Evolutionary conservation across 2,329 filamentous ascomycete genomes (phyloP).

Genomic region (Tympanopsis confertula): DNA sequence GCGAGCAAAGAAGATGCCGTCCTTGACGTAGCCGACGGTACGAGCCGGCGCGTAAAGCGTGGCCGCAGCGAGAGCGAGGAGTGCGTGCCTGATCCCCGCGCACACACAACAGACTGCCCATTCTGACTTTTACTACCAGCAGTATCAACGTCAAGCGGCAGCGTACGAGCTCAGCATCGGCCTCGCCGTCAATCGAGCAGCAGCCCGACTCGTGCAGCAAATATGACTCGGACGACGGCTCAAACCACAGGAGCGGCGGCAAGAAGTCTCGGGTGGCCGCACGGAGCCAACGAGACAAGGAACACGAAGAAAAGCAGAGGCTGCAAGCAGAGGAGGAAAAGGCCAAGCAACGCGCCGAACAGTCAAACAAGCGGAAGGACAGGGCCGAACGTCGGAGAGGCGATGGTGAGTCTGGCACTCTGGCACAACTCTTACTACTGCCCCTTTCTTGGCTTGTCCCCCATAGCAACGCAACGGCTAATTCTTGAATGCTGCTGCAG

Average conservation of each 20-base stretch:
- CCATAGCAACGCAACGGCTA: not conserved
- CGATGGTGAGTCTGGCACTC: not conserved
- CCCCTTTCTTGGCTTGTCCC: not conserved
- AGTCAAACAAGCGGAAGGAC: not conserved
- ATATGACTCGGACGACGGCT: conserved; percentile 48
- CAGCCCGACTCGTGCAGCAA: conserved; percentile 24
- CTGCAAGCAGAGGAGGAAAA: not conserved
- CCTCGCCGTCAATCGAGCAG: conserved; percentile 28
- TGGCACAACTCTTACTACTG: too few relatives aligned
- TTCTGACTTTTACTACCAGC: conserved; percentile 6
- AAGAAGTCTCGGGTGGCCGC: conserved; percentile 34
- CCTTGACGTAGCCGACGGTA: conserved; percentile 25
- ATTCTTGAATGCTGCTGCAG: too few relatives aligned
- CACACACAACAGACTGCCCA: conserved; percentile 4
- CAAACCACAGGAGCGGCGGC: conserved; percentile 18
- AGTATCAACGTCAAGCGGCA: conserved; percentile 46
- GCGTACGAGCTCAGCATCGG: conserved; percentile 47
- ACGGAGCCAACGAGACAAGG: conserved; percentile 21
- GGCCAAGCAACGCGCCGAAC: not conserved
- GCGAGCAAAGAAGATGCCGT: conserved; percentile 57
- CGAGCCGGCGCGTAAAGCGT: conserved; percentile 48
- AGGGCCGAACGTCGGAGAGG: not conserved
- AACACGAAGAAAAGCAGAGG: not conserved
- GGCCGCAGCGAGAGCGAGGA: conserved; percentile 61
- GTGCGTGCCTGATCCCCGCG: conserved; percentile 32